Evolutionary conservation across 78 protist genomes (phyloP), one percentile per base, ranked within the genome.

Genomic region (Dictyostelium brefeldianum): DNA sequence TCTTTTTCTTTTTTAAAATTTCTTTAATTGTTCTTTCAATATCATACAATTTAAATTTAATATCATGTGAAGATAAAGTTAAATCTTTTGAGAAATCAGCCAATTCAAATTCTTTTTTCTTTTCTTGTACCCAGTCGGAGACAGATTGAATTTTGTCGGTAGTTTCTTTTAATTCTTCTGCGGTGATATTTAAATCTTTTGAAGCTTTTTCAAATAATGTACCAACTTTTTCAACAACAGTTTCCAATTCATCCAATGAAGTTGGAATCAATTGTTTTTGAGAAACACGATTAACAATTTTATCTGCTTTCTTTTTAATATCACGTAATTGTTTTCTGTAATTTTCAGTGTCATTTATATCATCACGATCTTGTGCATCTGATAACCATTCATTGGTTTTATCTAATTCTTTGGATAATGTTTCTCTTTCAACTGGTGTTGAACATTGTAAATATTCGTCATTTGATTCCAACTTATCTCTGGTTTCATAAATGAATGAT

Each of bases 401-500:
- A 31, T 70, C 65, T 3, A 87, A 20, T 20, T 87, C 93, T 8
- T 17, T 80, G 1, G 31, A 31, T n/a, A 87, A n/a, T 41, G n/a
- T 5, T 18, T 74, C 85, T 59, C 93, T 56, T 18, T 87, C 93
- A 10, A 77, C 57, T 29, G 36, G 67, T 18, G 84, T 87, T 5
- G 93, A 87, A 50, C 84, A 77, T 10, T 27, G 27, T 11, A 47
- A 29, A n/a, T 48, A 81, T 5, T 89, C 83, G 20, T 94, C 96
- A 43, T 59, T 57, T 3, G 71, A 79, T 15, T 65, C 81, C 10
- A 95, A 62, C 67, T 83, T 77, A 41, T 83, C 97, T 12, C 78
- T 22, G 3, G 81, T 77, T 43, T 89, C 89, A 69, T 95, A 95
- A 29, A 89, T 36, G 56, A 82, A 83, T 51, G 93, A 29, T 82